phyloP scores from a whole-genome alignment of 495 filamentous ascomycete genomes.

The Letharia columbiana region DNA sequence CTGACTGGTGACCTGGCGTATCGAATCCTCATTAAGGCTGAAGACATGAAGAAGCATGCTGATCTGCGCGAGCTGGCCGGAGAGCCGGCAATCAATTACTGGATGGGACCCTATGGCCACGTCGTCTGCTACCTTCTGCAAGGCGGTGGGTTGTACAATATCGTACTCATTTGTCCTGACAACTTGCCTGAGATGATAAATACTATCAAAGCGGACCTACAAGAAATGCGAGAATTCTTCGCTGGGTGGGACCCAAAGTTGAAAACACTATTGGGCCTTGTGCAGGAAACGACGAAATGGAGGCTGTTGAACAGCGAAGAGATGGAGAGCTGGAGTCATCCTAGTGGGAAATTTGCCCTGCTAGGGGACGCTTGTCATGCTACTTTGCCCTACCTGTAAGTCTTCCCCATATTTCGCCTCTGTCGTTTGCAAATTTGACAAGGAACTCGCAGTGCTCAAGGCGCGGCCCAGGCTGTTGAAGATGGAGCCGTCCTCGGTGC shows the following conservation, averaged over 20 bases:
- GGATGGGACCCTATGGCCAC: conserved; percentile 44
- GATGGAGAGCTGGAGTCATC: conserved; percentile 42
- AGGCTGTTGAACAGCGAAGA: conserved; percentile 29
- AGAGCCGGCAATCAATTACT: conserved; percentile 28
- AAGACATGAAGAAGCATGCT: conserved; percentile 41
- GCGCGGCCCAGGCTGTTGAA: conserved; percentile 46
- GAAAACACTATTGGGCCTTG: conserved; percentile 41
- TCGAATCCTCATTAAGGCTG: conserved; percentile 44
- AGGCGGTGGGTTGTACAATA: conserved; percentile 45
- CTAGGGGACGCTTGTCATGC: conserved; percentile 65
- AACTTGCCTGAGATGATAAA: conserved; percentile 51
- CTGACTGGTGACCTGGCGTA: conserved; percentile 56
- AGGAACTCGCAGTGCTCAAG: conserved; percentile 33
- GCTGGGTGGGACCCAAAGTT: conserved; percentile 46
- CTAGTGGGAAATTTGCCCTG: conserved; percentile 46
- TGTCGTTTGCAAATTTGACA: conserved; percentile 2
- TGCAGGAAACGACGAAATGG: conserved; percentile 49
- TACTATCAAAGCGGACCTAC: conserved; percentile 47
- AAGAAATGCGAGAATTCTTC: conserved; percentile 58
- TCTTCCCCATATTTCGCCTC: neutral
- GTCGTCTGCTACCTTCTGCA: conserved; percentile 50
- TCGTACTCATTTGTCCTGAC: conserved; percentile 60
- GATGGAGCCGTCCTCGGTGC: conserved; percentile 47
- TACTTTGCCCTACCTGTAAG: conserved; percentile 49
- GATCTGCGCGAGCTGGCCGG: conserved; percentile 32